phyloP scores from a whole-genome alignment of 1,284 basidiomycete genomes.

The Malassezia arunalokei region DNA sequence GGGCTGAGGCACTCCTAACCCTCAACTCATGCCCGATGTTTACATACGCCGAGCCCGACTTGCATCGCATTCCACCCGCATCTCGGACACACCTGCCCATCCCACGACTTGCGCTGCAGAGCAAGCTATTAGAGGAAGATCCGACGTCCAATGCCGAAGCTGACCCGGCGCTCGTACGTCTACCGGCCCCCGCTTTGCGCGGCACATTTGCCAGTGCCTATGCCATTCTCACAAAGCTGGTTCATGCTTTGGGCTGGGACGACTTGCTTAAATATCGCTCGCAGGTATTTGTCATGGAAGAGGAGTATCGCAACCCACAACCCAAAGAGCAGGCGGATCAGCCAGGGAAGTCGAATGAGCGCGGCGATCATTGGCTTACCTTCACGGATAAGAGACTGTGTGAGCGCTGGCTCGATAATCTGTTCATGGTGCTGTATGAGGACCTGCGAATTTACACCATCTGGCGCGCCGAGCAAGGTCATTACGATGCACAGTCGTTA shows the following conservation, averaged over 20 bases:
- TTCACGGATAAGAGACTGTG: constrained; percentile 94
- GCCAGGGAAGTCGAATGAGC: not conserved
- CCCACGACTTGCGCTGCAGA: constrained; percentile 69
- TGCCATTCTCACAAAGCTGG: constrained; percentile 71
- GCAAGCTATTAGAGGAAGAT: constrained; percentile 53
- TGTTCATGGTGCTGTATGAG: constrained; percentile 98
- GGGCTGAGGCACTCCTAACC: constrained; percentile 73
- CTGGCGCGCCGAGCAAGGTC: constrained; percentile 95
- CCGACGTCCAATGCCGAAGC: constrained; percentile 73
- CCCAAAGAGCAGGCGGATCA: constrained; percentile 8
- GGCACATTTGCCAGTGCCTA: constrained; percentile 96
- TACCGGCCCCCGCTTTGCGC: constrained; percentile 82
- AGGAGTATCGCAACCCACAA: constrained; percentile 64
- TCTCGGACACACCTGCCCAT: constrained; percentile 75
- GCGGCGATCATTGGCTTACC: constrained; percentile 56
- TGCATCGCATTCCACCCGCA: constrained; percentile 73
- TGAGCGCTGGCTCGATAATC: constrained; percentile 92
- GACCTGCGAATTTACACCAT: constrained; percentile 98
- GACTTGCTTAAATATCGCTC: constrained; percentile 88
- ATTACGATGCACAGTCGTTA: constrained; percentile 93
- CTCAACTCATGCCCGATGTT: constrained; percentile 99
- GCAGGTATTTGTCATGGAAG: constrained; percentile 96
- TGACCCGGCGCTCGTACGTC: constrained; percentile 77
- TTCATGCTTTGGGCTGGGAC: constrained; percentile 93
- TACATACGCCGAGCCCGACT: constrained; percentile 91